Conservation (phyloP, 2,329 filamentous ascomycete genomes). For the Clonostachys rosea region DNA sequence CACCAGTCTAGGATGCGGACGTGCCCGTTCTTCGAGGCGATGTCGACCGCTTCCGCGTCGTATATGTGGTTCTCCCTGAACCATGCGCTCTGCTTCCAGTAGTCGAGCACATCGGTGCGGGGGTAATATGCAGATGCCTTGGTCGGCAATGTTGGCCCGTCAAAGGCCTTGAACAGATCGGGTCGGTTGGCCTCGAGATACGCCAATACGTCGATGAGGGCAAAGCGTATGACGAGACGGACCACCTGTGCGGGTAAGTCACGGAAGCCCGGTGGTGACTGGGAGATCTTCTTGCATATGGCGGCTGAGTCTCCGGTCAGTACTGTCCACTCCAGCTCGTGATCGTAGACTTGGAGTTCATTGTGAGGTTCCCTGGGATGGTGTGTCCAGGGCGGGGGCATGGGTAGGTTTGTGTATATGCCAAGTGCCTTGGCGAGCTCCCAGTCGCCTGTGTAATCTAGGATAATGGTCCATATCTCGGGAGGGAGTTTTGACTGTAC, state of each 20-base stretch:
- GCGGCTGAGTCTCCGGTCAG: slow-evolving; percentile 66
- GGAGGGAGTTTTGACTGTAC: slow-evolving; percentile 58
- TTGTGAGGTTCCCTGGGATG: slow-evolving; percentile 57
- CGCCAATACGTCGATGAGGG: slow-evolving; percentile 71
- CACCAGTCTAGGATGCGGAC: slow-evolving; percentile 88
- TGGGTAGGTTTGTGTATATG: slow-evolving; percentile 72
- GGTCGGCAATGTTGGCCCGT: slow-evolving; percentile 78
- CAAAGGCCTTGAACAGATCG: slow-evolving; percentile 81
- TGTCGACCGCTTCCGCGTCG: slow-evolving; percentile 78
- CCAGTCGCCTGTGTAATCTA: slow-evolving; percentile 85
- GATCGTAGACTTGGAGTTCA: slow-evolving; percentile 66
- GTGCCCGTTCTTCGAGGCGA: slow-evolving; percentile 80
- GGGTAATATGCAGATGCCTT: slow-evolving; percentile 87
- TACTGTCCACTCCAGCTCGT: slow-evolving; percentile 81
- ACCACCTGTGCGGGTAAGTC: slow-evolving; percentile 76
- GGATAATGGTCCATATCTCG: slow-evolving; percentile 85
- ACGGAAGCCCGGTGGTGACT: slow-evolving; percentile 64
- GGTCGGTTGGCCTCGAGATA: slow-evolving; percentile 58
- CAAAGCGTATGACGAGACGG: slow-evolving; percentile 89
- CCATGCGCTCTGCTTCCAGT: slow-evolving; percentile 81
- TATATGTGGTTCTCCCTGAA: slow-evolving; percentile 81
- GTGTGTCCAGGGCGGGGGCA: slow-evolving; percentile 64
- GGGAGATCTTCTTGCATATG: slow-evolving; percentile 69
- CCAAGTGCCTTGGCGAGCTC: slow-evolving; percentile 79
- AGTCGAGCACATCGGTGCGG: slow-evolving; percentile 78